A percentile compares a stretch with the other conserved stretches of the same genome.
These are phyloP conservation scores for Amniculicola lignicola DNA, from an alignment of 495 filamentous ascomycete species.

Conservation along the genomic window DNA sequence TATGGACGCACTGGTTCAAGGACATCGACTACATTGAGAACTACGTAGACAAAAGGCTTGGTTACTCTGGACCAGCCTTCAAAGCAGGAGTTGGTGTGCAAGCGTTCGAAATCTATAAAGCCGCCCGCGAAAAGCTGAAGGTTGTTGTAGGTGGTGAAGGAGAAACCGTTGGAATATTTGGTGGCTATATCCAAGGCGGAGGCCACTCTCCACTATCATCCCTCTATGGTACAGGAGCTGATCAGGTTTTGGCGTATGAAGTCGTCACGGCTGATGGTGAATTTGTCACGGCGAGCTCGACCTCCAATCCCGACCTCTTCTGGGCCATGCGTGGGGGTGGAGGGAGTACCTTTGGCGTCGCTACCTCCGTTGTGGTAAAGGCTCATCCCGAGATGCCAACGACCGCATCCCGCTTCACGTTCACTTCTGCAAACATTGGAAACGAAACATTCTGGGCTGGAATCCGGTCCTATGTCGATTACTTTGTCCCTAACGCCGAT, in stretches of 20 bases:
- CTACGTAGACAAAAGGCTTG: conserved; percentile 16
- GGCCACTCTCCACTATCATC: conserved; percentile 29
- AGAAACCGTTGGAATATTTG: conserved; percentile 33
- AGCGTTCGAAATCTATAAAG: conserved; percentile 30
- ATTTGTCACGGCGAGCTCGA: conserved; percentile 26
- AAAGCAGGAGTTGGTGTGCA: conserved; percentile 29
- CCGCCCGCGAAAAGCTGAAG: conserved; percentile 19
- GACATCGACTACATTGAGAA: conserved; percentile 27
- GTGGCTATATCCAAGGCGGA: conserved; percentile 30
- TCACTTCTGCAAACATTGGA: conserved; percentile 21
- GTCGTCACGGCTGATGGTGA: conserved; percentile 22
- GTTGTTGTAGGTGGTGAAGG: conserved; percentile 30
- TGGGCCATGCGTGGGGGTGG: conserved; percentile 31
- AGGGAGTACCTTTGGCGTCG: conserved; percentile 26
- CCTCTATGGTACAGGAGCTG: conserved; percentile 26
- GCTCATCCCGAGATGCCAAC: conserved; percentile 24
- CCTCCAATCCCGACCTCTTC: conserved; percentile 24
- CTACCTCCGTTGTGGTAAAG: conserved; percentile 25
- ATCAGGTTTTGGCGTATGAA: conserved; percentile 26
- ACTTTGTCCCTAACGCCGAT: conserved; percentile 25
- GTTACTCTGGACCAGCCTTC: conserved; percentile 27
- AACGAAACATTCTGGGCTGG: conserved; percentile 31
- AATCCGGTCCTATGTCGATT: conserved; percentile 25
- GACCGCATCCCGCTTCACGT: conserved; percentile 20
- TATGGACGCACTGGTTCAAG: conserved; percentile 34